A percentile compares a stretch with the other conserved stretches of the same genome.
Evolutionary conservation across 2,329 filamentous ascomycete species (phyloP).

Genomic region (Verticillium tricorpus): DNA sequence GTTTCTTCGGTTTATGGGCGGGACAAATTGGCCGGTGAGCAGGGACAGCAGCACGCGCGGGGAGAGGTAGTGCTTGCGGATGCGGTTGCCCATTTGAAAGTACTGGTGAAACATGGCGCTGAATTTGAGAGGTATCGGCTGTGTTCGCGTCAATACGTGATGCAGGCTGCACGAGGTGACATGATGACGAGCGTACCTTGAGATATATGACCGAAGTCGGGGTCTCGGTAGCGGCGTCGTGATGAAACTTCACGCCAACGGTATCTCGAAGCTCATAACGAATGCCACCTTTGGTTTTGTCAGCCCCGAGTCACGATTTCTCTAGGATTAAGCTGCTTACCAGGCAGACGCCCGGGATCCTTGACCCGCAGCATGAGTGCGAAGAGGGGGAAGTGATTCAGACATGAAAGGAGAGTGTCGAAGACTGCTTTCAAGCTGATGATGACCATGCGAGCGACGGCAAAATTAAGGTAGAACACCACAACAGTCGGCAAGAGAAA

Average conservation of each 20-base stretch:
- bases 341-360: slow-evolving; percentile 83
- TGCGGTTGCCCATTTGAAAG: slow-evolving; percentile 86
- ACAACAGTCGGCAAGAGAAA: slow-evolving; percentile 92
- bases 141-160: slow-evolving; percentile 3
- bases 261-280: slow-evolving; percentile 84
- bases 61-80: slow-evolving; percentile 92
- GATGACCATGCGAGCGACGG: slow-evolving; percentile 88
- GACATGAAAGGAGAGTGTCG: slow-evolving; percentile 85
- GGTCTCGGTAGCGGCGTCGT: slow-evolving; percentile 39
- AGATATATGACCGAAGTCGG: slow-evolving; percentile 81
- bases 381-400: slow-evolving; percentile 97
- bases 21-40: slow-evolving; percentile 85
- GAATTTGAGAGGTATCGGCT: slow-evolving; percentile 86
- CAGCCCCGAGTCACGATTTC: slow-evolving; percentile 35
- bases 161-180: background rate
- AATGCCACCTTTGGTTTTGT: slow-evolving; percentile 59
- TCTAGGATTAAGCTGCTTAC: slow-evolving; percentile 49
- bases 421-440: slow-evolving; percentile 88
- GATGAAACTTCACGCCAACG: slow-evolving; percentile 42
- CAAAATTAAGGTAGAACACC: slow-evolving; percentile 96
- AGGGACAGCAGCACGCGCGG: slow-evolving; percentile 84
- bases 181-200: slow-evolving; percentile 44
- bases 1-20: slow-evolving; percentile 89
- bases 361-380: slow-evolving; percentile 94
- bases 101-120: slow-evolving; percentile 97